Percentiles rank a stretch among this genome's conserved stretches.
These are phyloP conservation scores for Trichoderma sp. DNA, from an alignment of 2,329 filamentous ascomycete species.

Conservation along the genomic window DNA sequence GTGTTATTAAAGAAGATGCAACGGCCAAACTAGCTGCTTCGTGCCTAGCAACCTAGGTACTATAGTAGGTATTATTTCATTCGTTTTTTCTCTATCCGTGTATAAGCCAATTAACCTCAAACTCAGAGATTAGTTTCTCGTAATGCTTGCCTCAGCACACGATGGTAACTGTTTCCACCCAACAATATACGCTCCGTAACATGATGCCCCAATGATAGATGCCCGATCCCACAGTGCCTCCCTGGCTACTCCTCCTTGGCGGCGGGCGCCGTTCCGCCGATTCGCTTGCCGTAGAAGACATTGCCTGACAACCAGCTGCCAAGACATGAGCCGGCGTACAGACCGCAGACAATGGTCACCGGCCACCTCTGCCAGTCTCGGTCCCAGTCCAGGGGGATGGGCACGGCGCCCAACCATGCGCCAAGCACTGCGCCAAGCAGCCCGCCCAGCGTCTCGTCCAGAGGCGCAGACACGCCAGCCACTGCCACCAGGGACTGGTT, in stretches of 20 bases:
- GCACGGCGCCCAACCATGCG: constrained; percentile 90
- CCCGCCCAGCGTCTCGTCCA: constrained; percentile 84
- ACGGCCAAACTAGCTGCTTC: not conserved
- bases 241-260: constrained; percentile 36
- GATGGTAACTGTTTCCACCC: not conserved
- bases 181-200: not conserved
- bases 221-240: not conserved
- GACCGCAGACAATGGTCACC: constrained; percentile 81
- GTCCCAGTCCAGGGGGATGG: constrained; percentile 97
- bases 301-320: constrained; percentile 65
- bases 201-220: not conserved
- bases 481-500: constrained; percentile 69
- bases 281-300: constrained; percentile 49
- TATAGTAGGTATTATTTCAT: not conserved
- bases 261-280: constrained; percentile 31
- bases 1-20: not conserved
- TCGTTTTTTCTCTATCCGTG: constrained; percentile 19
- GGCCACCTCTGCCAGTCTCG: constrained; percentile 99
- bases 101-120: constrained; percentile 10
- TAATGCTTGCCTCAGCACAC: constrained; percentile 17
- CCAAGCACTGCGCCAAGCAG: constrained; percentile 77
- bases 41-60: not conserved
- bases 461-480: constrained; percentile 65
- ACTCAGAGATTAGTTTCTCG: not conserved
- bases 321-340: constrained; percentile 75